A percentile compares a stretch with the other conserved stretches of the same genome.
Evolutionary conservation across 768 basidiomycete species (phyloP).

Genomic region (Cantharellus anzutake): DNA sequence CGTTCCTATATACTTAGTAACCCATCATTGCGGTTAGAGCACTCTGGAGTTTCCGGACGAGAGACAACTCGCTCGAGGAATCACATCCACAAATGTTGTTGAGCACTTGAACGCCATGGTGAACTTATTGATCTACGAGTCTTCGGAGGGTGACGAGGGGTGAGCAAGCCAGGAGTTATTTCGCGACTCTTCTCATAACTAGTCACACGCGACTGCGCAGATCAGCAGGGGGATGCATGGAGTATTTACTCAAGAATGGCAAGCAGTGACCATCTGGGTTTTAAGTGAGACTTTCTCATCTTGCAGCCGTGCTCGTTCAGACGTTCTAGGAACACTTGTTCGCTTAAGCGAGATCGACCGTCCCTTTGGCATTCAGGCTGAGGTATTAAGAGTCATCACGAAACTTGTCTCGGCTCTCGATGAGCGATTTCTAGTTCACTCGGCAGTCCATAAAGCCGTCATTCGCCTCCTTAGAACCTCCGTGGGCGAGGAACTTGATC

Average conservation of each 20-base stretch:
- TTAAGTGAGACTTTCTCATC: background rate
- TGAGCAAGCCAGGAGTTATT: conserved; percentile 23
- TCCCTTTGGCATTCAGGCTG: conserved; percentile 78
- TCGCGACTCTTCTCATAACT: conserved; percentile 4
- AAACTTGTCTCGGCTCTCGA: conserved; percentile 85
- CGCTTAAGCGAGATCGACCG: conserved; percentile 69
- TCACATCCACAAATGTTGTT: conserved; percentile 66
- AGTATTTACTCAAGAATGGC: conserved; percentile 85
- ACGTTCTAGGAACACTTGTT: conserved; percentile 70
- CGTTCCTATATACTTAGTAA: background rate
- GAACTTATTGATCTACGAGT: conserved; percentile 72
- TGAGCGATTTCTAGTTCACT: conserved; percentile 84
- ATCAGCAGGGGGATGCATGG: conserved; percentile 72
- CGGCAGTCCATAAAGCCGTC: conserved; percentile 76
- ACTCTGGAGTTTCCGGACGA: conserved; percentile 81
- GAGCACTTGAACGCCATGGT: conserved; percentile 58
- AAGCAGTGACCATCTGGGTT: conserved; percentile 8
- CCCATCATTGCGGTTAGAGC: conserved; percentile 25
- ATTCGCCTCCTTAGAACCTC: conserved; percentile 69
- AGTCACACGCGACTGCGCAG: conserved; percentile 20
- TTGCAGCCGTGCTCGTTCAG: conserved; percentile 19
- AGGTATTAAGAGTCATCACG: conserved; percentile 70
- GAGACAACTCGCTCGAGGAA: conserved; percentile 65
- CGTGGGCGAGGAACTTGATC: conserved; percentile 82
- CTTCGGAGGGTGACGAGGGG: conserved; percentile 73